phyloP scores from a whole-genome alignment of 1,139 yeast species.

The Debaryomycetaceae sp. region DNA sequence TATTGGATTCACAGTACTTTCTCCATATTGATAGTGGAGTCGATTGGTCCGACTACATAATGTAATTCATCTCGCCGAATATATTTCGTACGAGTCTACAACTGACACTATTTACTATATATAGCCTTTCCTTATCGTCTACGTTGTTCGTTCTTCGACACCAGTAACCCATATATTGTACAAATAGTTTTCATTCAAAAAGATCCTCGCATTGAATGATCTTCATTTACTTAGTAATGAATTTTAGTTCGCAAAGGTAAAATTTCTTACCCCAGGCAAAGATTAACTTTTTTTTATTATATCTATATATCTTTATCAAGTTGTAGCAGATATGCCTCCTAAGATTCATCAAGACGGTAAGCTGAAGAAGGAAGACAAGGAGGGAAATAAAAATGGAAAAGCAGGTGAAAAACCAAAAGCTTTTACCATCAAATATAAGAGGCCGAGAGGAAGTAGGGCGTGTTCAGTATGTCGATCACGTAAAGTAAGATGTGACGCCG shows the following conservation, averaged over 20 bases:
- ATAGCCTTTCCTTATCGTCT: no score
- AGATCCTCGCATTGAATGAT: no score
- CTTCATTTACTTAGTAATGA: not conserved
- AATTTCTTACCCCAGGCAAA: not conserved
- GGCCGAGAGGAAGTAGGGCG: slow-evolving; percentile 53
- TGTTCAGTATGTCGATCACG: slow-evolving; percentile 64
- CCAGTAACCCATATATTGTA: no score
- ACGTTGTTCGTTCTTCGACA: no score
- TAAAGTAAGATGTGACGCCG: slow-evolving; percentile 69
- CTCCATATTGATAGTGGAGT: slow-evolving; percentile 10
- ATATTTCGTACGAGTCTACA: no score
- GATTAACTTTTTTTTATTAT: no score
- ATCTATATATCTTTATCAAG: not conserved
- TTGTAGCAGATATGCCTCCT: slow-evolving; percentile 2
- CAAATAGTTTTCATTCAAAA: no score
- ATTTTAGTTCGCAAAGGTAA: not conserved
- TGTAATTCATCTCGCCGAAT: not conserved
- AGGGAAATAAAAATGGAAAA: slow-evolving; percentile 4
- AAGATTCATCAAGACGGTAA: slow-evolving; percentile 4
- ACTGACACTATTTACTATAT: no score
- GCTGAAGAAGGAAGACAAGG: not conserved
- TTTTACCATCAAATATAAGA: slow-evolving; percentile 47
- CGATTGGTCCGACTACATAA: slow-evolving; percentile 7
- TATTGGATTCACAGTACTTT: slow-evolving; percentile 10
- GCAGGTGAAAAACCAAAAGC: slow-evolving; percentile 42